Evolutionary conservation across 108 stramenopile species (phyloP).

Genomic region (Fragilaria crotonensis): DNA sequence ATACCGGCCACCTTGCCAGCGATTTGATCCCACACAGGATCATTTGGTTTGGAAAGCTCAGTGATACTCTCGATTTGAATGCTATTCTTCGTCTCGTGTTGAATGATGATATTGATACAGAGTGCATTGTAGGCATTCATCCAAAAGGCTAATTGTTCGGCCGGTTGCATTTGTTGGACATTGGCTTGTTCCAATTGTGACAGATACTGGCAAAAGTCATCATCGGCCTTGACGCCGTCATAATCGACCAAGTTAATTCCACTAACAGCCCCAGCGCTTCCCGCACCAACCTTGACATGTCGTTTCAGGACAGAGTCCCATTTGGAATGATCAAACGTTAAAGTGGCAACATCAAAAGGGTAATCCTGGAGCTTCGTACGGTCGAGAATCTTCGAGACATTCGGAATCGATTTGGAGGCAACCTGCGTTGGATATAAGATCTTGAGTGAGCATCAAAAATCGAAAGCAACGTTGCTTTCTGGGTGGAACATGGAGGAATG

Average conservation of each 20-base stretch:
- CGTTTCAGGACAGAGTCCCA: slow-evolving; percentile 16
- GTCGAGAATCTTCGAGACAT: background rate
- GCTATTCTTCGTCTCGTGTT: slow-evolving; percentile 10
- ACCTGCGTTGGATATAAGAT: slow-evolving; percentile 1
- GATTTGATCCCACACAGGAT: slow-evolving; percentile 27
- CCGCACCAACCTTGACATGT: slow-evolving; percentile 4
- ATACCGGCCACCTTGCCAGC: slow-evolving; percentile 27
- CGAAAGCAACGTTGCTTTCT: too few species aligned
- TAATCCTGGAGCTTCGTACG: background rate
- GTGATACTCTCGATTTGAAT: background rate
- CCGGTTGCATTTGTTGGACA: background rate
- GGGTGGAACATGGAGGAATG: background rate
- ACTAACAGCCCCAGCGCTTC: slow-evolving; percentile 1
- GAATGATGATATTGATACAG: slow-evolving; percentile 21
- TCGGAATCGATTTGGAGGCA: background rate
- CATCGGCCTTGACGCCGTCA: slow-evolving; percentile 1
- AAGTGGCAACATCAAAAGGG: background rate
- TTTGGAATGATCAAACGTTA: slow-evolving; percentile 9
- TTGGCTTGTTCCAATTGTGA: slow-evolving; percentile 2
- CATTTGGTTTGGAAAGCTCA: slow-evolving; percentile 2
- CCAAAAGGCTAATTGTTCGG: slow-evolving; percentile 18
- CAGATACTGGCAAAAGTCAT: slow-evolving; percentile 4
- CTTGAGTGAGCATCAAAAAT: too few species aligned
- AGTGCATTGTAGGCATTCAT: slow-evolving; percentile 44
- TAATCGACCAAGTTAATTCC: slow-evolving; percentile 8